phyloP scores from a whole-genome alignment of 192 early-diverging fungal species.

The Coemansia umbellata region DNA sequence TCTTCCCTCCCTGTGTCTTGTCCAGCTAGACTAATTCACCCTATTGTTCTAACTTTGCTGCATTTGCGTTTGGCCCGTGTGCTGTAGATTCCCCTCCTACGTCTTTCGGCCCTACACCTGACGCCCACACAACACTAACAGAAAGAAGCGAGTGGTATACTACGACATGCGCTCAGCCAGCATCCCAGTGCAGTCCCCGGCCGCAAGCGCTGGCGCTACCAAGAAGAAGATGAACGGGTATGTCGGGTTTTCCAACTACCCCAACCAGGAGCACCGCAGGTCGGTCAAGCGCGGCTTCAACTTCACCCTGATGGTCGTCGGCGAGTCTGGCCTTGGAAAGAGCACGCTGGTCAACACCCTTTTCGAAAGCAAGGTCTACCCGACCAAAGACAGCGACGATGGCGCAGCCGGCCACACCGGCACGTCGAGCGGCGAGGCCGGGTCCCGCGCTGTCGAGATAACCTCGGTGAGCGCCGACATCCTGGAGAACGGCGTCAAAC shows the following conservation, averaged over 20 bases:
- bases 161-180: constrained; percentile 18
- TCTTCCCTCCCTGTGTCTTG: no score
- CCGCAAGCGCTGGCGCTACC: constrained; percentile 10
- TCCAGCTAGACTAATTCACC: no score
- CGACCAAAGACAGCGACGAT: constrained; percentile 62
- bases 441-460: constrained; percentile 65
- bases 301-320: constrained; percentile 95
- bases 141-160: no score
- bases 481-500: constrained; percentile 89
- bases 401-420: background rate
- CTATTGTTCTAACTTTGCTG: no score
- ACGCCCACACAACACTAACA: no score
- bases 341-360: constrained; percentile 96
- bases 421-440: constrained; percentile 3
- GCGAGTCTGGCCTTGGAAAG: constrained; percentile 93
- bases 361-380: constrained; percentile 85
- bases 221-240: constrained; percentile 70
- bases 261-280: constrained; percentile 89
- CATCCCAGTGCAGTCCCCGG: background rate
- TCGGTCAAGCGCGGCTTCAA: constrained; percentile 92
- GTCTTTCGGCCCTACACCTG: background rate
- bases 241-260: constrained; percentile 92
- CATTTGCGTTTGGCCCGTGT: no score
- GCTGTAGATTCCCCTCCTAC: background rate
- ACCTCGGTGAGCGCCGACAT: constrained; percentile 81